Evolutionary conservation across 2,329 filamentous ascomycete species (phyloP), one percentile per base, ranked within the genome.

Genomic region (Penicillium sp.): DNA sequence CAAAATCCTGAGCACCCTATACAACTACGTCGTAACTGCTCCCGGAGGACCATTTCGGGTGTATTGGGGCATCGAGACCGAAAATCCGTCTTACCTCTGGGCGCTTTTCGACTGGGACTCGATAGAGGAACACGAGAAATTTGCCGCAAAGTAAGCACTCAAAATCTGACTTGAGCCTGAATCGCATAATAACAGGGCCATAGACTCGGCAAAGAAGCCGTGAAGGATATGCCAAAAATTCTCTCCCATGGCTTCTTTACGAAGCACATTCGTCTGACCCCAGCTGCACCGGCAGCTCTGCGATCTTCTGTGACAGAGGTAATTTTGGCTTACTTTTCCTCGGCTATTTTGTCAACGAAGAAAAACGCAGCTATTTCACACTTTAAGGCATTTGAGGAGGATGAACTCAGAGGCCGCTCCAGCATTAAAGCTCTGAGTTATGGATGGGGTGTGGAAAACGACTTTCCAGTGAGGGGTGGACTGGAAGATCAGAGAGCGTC

Each of bases 391-490:
- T 24, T 24, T 3, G 49, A 51, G 27, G 27, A 36, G n/a, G 22
- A 31, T 10, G 16, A 39, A 14, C 49, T 51, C 6, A 18, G n/a
- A 16, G 22, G 19, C 36, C 7, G 14, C 13, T 35, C 35, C 5
- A 22, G 4, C 27, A 39, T 39, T 10, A 13, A 24, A 4, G 18
- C 33, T 14, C n/a, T 51, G 49, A 51, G 49, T 19, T 51, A 24
- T 19, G 49, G 49, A 14, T 51, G 49, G 49, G 36, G 49, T 9
- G 49, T 51, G 19, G 49, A 51, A 16, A 51, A n/a, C 18, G 49
- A 51, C 36, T 51, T 51, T 11, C 49, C 49, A 6, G 10, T 51
- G 2, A 24, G 33, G 13, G 49, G 33, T 6, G 35, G 19, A n/a
- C 11, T 4, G 10, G 35, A 39, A 10, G 13, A 39, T n/a, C 49